Evolutionary conservation across 192 early-diverging fungal species (phyloP).

Genomic region (Phlyctochytrium bullatum): DNA sequence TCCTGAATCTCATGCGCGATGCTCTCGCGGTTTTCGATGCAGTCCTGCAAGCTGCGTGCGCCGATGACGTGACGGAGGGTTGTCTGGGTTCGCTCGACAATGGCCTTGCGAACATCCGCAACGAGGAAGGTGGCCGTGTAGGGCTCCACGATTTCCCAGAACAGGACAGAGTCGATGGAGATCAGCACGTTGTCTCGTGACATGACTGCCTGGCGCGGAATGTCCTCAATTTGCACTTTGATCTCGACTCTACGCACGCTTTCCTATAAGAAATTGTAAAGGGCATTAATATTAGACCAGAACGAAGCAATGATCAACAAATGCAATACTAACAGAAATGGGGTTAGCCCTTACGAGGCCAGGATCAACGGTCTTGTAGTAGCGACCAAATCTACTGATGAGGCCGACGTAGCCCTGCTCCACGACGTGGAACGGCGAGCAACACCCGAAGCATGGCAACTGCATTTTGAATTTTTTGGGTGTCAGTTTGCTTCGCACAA

Average conservation of each 20-base stretch:
- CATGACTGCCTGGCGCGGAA: neutral
- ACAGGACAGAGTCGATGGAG: slow-evolving; percentile 81
- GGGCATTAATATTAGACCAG: too few species aligned
- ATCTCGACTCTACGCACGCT: slow-evolving; percentile 46
- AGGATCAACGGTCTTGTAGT: slow-evolving; percentile 47
- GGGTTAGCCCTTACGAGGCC: slow-evolving; percentile 46
- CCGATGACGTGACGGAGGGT: slow-evolving; percentile 84
- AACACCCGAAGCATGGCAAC: slow-evolving; percentile 6
- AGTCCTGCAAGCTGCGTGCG: slow-evolving; percentile 77
- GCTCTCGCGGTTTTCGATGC: slow-evolving; percentile 84
- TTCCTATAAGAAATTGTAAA: too few species aligned
- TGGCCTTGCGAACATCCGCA: slow-evolving; percentile 71
- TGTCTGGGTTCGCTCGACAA: slow-evolving; percentile 87
- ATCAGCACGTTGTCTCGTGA: slow-evolving; percentile 68
- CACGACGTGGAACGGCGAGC: slow-evolving; percentile 66
- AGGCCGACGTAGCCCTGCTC: slow-evolving; percentile 71
- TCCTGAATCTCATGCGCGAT: slow-evolving; percentile 83
- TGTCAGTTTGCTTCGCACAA: too few species aligned
- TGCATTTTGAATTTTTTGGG: too few species aligned
- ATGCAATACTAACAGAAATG: too few species aligned
- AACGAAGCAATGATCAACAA: too few species aligned
- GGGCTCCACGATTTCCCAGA: slow-evolving; percentile 61
- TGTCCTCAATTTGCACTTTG: slow-evolving; percentile 54
- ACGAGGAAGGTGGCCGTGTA: slow-evolving; percentile 70
- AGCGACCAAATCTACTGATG: slow-evolving; percentile 62